Base-by-base conservation (phyloP, 495 filamentous ascomycete species). In the Daldinia childiae region DNA sequence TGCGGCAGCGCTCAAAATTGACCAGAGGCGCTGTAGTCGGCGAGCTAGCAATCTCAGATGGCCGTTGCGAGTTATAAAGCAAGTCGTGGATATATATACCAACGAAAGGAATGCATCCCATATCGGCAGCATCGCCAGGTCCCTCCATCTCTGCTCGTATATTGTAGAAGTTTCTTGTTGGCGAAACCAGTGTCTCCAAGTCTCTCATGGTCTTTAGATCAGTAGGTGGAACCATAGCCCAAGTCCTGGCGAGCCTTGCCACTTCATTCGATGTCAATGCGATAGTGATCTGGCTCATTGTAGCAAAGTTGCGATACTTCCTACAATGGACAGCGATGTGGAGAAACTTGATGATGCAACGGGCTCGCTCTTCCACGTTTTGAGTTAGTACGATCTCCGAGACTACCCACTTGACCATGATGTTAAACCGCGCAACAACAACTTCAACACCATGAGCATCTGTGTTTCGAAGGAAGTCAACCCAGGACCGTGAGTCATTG, bases 371-470 rank as follows among this genome's bases (percentile, higher is more conserved):
- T 58, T 93, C 87, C 19, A 94, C 82, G 58, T 93, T 87, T 59
- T 88, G 86, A 6, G 95, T 98, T 41, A 99, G 83, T 30, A 98
- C 88, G 72, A 95, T 88, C 77, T 98, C 94, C 2, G 95, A 98
- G 24, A 97, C 85, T 14, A 91, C 90, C 96, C 96, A 99, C 83
- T 97, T 98, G 57, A 97, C 94, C 86, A 98, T 92, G 68, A 99
- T 86, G 78, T 98, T 98, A 83, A 98, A 98, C 38, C 96, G 91
- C 19, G 94, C 93, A 71, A 97, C 93, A 21, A 97, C 94, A n/a
- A 99, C 85, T 73, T 98, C 95, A 58, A 98, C 93, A 21, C 95
- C 95, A 38, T 88, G 91, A 26, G 91, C 91, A 66, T 96, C 90
- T 15, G 90, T 88, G n/a, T 89, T 87, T 30, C 88, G 87, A 12